Conservation (phyloP, 306 rosid genomes). For the Trifolium fragiferum region DNA sequence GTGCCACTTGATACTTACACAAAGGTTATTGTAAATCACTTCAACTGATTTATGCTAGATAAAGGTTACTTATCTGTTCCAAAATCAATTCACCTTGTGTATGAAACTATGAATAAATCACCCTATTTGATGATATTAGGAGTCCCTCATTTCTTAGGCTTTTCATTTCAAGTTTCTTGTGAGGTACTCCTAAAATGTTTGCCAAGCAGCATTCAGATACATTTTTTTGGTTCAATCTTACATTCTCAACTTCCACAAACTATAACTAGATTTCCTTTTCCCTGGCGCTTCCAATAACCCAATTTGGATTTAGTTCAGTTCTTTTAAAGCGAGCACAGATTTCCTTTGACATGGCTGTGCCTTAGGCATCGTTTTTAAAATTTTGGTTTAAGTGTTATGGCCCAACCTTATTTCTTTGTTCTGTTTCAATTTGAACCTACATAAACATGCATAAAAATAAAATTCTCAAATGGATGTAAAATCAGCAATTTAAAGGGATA, state of each 20-base stretch:
- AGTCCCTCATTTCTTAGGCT: not conserved
- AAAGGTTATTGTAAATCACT: not conserved
- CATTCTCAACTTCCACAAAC: not conserved
- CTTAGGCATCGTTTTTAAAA: not conserved
- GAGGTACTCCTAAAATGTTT: not conserved
- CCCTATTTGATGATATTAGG: not conserved
- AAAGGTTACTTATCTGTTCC: not conserved
- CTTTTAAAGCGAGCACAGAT: not conserved
- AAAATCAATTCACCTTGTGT: not conserved
- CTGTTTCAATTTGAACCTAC: not conserved
- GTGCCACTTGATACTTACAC: not conserved
- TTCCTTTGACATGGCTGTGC: not conserved
- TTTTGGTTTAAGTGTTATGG: not conserved
- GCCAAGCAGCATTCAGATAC: not conserved
- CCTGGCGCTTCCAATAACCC: not conserved
- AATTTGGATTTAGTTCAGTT: not conserved
- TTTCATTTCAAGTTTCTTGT: not conserved
- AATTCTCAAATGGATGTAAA: not conserved
- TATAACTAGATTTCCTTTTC: not conserved
- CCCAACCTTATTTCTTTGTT: not conserved
- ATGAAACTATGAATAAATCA: not conserved
- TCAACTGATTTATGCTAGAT: not conserved
- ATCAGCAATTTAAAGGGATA: slow-evolving; percentile 39
- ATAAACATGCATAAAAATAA: not conserved
- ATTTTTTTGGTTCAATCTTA: not conserved